A percentile compares a stretch with the other conserved stretches of the same genome.
phyloP scores from a whole-genome alignment of 768 basidiomycete genomes.

The Daedaleopsis sinensis region DNA sequence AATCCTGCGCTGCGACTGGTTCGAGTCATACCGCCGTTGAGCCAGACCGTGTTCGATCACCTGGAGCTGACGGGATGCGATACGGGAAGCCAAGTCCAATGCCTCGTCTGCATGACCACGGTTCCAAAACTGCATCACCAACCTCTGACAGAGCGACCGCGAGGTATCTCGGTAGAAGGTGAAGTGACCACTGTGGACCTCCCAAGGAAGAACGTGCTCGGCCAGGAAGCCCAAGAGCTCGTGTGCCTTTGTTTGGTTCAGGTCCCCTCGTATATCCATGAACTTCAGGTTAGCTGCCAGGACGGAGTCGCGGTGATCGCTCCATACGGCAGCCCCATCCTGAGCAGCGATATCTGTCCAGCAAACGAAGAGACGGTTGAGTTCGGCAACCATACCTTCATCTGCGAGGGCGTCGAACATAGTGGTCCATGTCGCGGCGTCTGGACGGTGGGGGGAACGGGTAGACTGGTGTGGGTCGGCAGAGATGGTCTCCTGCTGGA shows the following conservation, averaged over 20 bases:
- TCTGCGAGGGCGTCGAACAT: conserved; percentile 61
- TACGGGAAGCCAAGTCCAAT: conserved; percentile 28
- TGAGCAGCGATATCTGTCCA: conserved; percentile 38
- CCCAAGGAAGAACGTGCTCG: conserved; percentile 17
- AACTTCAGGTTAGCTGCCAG: conserved; percentile 44
- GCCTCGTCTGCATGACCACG: conserved; percentile 28
- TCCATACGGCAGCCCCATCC: conserved; percentile 29
- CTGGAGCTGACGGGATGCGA: conserved; percentile 11
- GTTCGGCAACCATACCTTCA: conserved; percentile 50
- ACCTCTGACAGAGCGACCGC: conserved; percentile 12
- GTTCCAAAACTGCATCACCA: conserved; percentile 26
- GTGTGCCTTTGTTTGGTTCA: conserved; percentile 9
- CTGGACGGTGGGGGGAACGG: conserved; percentile 52
- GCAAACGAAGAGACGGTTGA: conserved; percentile 56
- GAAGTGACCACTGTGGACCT: conserved; percentile 13
- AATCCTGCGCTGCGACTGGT: conserved; percentile 15
- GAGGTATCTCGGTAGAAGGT: conserved; percentile 18
- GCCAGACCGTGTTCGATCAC: conserved; percentile 13
- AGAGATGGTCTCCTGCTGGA: conserved; percentile 36
- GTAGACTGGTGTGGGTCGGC: conserved; percentile 44
- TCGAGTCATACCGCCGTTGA: conserved; percentile 10
- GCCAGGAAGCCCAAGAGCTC: conserved; percentile 34
- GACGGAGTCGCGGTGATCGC: conserved; percentile 40
- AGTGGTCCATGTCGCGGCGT: conserved; percentile 53
- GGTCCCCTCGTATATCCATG: conserved; percentile 29